Evolutionary conservation across 1,139 yeast species (phyloP).

Genomic region (Suhomyces choctaworum): DNA sequence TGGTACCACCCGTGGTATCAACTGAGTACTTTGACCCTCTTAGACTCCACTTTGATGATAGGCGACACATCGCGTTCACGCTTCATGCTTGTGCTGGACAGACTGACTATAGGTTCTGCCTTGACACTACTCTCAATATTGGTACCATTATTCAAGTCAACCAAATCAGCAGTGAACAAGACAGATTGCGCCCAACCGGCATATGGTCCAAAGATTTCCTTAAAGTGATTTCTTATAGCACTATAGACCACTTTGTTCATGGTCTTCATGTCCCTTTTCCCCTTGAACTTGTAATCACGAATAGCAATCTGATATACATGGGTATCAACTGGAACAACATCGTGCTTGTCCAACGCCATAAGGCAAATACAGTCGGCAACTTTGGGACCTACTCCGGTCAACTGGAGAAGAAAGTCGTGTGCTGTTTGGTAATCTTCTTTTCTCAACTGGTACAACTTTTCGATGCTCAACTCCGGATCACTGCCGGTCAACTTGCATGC

Average conservation of each 20-base stretch:
- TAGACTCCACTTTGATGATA: neutral
- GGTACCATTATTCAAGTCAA: slow-evolving; percentile 58
- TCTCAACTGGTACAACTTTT: slow-evolving; percentile 41
- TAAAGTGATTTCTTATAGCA: slow-evolving; percentile 61
- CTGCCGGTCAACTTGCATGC: slow-evolving; percentile 47
- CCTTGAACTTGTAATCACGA: slow-evolving; percentile 69
- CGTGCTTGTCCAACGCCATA: slow-evolving; percentile 88
- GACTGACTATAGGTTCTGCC: too few species aligned
- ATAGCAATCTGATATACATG: slow-evolving; percentile 93
- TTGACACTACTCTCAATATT: slow-evolving; percentile 15
- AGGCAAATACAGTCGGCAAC: slow-evolving; percentile 91
- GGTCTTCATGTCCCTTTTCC: slow-evolving; percentile 46
- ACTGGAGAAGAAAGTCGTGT: slow-evolving; percentile 62
- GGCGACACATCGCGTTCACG: neutral
- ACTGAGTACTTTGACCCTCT: neutral
- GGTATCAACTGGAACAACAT: slow-evolving; percentile 92
- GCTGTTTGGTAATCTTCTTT: slow-evolving; percentile 52
- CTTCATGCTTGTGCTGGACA: too few species aligned
- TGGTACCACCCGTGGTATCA: neutral
- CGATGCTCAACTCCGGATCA: slow-evolving; percentile 35
- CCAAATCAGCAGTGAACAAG: slow-evolving; percentile 80
- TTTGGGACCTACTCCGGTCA: slow-evolving; percentile 94
- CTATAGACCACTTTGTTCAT: slow-evolving; percentile 61
- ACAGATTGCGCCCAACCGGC: slow-evolving; percentile 99
- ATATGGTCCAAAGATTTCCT: slow-evolving; percentile 76